A percentile compares a stretch with the other conserved stretches of the same genome.
Evolutionary conservation across 2,329 filamentous ascomycete species (phyloP).

Genomic region (Thelonectria rubi): DNA sequence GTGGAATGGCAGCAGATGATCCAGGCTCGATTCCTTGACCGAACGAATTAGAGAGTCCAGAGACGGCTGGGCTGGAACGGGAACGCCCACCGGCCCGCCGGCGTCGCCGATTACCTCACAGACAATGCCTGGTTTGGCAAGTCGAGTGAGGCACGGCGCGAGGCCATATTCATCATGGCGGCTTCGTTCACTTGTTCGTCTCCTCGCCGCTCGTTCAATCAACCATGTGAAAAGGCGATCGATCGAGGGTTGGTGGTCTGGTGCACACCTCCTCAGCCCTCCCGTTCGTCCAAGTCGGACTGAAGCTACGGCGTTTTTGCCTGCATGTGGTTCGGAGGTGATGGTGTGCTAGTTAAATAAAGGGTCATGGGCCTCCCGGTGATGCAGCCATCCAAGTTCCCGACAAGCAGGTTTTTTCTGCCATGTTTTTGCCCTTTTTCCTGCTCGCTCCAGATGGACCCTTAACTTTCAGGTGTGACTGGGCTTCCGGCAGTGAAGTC

Average conservation of each 20-base stretch:
- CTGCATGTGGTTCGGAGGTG: slow-evolving; percentile 7
- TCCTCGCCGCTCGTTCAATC: slow-evolving; percentile 10
- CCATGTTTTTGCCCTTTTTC: no score
- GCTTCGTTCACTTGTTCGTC: slow-evolving; percentile 1
- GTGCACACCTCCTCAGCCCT: slow-evolving; percentile 10
- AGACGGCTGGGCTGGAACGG: slow-evolving; percentile 8
- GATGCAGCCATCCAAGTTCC: slow-evolving; percentile 7
- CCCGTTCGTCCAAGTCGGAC: slow-evolving; percentile 13
- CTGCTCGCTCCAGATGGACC: no score
- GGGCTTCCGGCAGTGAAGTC: not conserved
- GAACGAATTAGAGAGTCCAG: slow-evolving; percentile 15
- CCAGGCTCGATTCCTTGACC: slow-evolving; percentile 9
- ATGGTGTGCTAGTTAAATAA: not conserved
- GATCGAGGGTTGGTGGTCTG: slow-evolving; percentile 5
- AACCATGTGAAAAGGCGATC: slow-evolving; percentile 17
- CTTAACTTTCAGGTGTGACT: not conserved
- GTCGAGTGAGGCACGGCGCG: slow-evolving; percentile 6
- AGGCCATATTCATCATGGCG: slow-evolving; percentile 1
- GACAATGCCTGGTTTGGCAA: slow-evolving; percentile 14
- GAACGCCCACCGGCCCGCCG: slow-evolving; percentile 26
- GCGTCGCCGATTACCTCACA: slow-evolving; percentile 33
- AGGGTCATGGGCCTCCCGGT: slow-evolving; percentile 8
- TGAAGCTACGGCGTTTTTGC: slow-evolving; percentile 3
- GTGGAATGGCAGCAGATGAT: slow-evolving; percentile 16
- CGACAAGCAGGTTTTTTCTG: slow-evolving; percentile 1